Conservation (phyloP, 805 yeast genomes). For the Ogataea naganishii region DNA sequence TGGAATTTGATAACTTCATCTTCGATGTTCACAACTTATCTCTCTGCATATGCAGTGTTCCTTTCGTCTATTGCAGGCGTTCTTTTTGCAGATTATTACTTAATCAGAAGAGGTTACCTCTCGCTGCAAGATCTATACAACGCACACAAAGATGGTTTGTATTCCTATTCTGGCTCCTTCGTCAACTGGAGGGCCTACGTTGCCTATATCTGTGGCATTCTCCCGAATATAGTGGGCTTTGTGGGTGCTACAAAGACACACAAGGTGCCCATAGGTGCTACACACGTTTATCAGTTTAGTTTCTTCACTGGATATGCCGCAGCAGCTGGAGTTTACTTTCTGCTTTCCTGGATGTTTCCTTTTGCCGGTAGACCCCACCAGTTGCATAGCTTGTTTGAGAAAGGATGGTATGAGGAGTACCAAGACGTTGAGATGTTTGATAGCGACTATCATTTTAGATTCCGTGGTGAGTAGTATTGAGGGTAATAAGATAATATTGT, state of each 20-base stretch:
- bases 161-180: constrained; percentile 57
- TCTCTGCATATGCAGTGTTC: constrained; percentile 77
- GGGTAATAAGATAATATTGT: too few species aligned
- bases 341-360: constrained; percentile 46
- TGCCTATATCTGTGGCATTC: constrained; percentile 73
- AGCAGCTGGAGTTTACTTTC: constrained; percentile 46
- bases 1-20: constrained; percentile 72
- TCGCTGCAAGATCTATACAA: constrained; percentile 57
- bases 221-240: constrained; percentile 82
- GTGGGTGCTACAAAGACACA: constrained; percentile 73
- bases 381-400: constrained; percentile 29
- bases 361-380: constrained; percentile 30
- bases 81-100: constrained; percentile 55
- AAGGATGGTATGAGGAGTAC: constrained; percentile 57
- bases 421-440: constrained; percentile 58
- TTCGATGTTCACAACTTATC: constrained; percentile 67
- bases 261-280: constrained; percentile 69
- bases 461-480: too few species aligned
- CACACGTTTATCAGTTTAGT: constrained; percentile 60
- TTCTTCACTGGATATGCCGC: constrained; percentile 69
- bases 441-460: too few species aligned
- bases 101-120: constrained; percentile 67
- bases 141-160: constrained; percentile 33
- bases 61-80: constrained; percentile 79
- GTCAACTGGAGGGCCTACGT: constrained; percentile 77